Conservation (phyloP, 2,329 filamentous ascomycete species). For the Fusarium marasasianum region DNA sequence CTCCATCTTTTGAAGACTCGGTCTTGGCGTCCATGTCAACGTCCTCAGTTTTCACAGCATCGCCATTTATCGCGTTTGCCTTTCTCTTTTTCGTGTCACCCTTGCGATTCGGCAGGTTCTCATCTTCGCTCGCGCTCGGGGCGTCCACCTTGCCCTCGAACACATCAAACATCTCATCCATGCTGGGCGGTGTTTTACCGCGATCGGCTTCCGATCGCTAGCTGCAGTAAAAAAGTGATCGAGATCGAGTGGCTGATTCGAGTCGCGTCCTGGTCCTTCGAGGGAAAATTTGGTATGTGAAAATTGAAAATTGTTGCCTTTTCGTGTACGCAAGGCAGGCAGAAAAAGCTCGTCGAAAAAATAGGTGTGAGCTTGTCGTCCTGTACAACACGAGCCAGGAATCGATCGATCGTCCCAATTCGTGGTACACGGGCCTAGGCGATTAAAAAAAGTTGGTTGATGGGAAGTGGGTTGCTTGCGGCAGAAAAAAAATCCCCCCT, state of each 20-base stretch:
- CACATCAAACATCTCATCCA: slow-evolving; percentile 85
- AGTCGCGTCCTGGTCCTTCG: not conserved
- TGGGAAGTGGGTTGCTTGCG: slow-evolving; percentile 38
- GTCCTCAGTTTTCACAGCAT: slow-evolving; percentile 31
- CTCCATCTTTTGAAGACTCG: slow-evolving; percentile 50
- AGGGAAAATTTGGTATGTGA: not conserved
- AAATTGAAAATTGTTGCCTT: not conserved
- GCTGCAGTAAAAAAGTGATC: slow-evolving; percentile 18
- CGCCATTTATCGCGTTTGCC: slow-evolving; percentile 69
- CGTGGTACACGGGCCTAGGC: slow-evolving; percentile 30
- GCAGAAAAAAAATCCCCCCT: slow-evolving; percentile 43
- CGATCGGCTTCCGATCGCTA: slow-evolving; percentile 23
- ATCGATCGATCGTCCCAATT: slow-evolving; percentile 37
- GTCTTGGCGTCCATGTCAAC: slow-evolving; percentile 54
- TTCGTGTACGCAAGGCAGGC: not conserved
- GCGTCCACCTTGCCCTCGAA: slow-evolving; percentile 71
- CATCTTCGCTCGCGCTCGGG: slow-evolving; percentile 55
- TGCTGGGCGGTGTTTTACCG: slow-evolving; percentile 47
- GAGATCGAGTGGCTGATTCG: slow-evolving; percentile 17
- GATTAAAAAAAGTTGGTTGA: slow-evolving; percentile 39
- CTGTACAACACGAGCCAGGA: slow-evolving; percentile 24
- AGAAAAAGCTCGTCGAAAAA: slow-evolving; percentile 1
- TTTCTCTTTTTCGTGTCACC: slow-evolving; percentile 82
- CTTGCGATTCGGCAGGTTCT: slow-evolving; percentile 58
- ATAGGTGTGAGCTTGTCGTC: slow-evolving; percentile 8